Evolutionary conservation across 75 land plant species (phyloP).

Genomic region (Cryptomeria japonica): DNA sequence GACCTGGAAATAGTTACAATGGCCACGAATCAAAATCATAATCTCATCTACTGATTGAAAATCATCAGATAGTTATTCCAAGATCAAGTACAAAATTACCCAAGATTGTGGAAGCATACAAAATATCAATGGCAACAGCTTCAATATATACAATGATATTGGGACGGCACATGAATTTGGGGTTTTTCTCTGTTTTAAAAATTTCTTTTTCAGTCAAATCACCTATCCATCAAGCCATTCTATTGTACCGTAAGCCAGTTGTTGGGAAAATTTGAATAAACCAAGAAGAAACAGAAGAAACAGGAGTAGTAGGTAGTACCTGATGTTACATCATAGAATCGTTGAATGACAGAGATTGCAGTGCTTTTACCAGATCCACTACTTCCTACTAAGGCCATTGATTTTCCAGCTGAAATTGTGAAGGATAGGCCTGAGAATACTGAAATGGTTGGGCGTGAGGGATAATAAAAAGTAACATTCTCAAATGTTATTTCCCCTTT

Average conservation of each 20-base stretch:
- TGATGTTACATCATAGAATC: slow-evolving; percentile 65
- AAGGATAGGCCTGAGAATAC: slow-evolving; percentile 45
- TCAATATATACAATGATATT: no score
- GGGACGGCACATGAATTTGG: not conserved
- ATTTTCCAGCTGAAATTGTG: slow-evolving; percentile 44
- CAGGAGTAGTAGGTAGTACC: slow-evolving; percentile 21
- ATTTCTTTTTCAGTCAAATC: no score
- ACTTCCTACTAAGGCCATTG: slow-evolving; percentile 66
- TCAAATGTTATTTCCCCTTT: slow-evolving; percentile 49
- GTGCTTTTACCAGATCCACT: slow-evolving; percentile 87
- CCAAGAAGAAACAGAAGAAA: no score
- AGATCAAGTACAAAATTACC: not conserved
- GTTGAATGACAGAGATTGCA: slow-evolving; percentile 48
- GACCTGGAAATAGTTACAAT: slow-evolving; percentile 20
- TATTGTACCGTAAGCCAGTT: no score
- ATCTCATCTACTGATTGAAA: not conserved
- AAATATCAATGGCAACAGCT: no score
- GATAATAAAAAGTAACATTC: slow-evolving; percentile 57
- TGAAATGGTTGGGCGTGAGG: slow-evolving; percentile 42
- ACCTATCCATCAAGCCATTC: no score
- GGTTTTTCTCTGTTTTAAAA: not conserved
- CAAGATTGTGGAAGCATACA: not conserved
- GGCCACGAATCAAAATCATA: not conserved
- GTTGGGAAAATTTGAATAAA: no score
- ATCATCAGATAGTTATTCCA: not conserved